phyloP scores from a whole-genome alignment of 179 eudicot genomes.

The Monotropa hypopitys region DNA sequence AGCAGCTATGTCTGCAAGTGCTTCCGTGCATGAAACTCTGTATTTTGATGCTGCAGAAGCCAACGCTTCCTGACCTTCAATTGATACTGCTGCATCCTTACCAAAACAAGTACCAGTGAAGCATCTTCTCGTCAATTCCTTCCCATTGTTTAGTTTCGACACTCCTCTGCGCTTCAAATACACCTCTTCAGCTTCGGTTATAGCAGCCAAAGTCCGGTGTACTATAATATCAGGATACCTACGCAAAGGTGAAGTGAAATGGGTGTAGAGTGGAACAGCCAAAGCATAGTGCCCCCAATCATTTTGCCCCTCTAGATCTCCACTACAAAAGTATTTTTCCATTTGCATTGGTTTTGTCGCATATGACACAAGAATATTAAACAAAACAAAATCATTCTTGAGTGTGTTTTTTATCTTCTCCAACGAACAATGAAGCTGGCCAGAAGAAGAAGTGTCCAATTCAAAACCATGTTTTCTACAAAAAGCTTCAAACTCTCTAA shows the following conservation, averaged over 20 bases:
- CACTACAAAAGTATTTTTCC: constrained; percentile 74
- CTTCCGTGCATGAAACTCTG: constrained; percentile 38
- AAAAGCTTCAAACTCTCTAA: constrained; percentile 38
- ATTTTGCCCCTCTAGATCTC: constrained; percentile 40
- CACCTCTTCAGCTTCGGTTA: constrained; percentile 64
- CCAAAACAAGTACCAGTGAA: constrained; percentile 51
- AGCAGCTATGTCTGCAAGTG: constrained; percentile 50
- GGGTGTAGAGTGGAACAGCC: constrained; percentile 80
- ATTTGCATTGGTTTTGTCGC: constrained; percentile 89
- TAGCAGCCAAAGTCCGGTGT: constrained; percentile 71
- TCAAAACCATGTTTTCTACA: constrained; percentile 56
- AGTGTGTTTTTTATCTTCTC: constrained; percentile 50
- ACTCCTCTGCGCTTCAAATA: constrained; percentile 27
- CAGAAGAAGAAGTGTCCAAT: constrained; percentile 63
- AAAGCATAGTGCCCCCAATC: constrained; percentile 81
- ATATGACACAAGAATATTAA: constrained; percentile 57
- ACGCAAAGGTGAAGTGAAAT: constrained; percentile 89
- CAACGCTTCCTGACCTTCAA: constrained; percentile 43
- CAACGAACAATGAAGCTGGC: constrained; percentile 46
- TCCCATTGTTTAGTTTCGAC: constrained; percentile 5
- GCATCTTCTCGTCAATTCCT: constrained; percentile 23
- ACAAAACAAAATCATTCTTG: constrained; percentile 54
- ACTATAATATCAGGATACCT: constrained; percentile 86
- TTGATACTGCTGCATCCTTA: constrained; percentile 32
- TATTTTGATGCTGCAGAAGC: constrained; percentile 48